Percentiles rank a stretch among this genome's conserved stretches.
phyloP scores from a whole-genome alignment of 2,329 filamentous ascomycete genomes.

The Ambrosiella beaveri region DNA sequence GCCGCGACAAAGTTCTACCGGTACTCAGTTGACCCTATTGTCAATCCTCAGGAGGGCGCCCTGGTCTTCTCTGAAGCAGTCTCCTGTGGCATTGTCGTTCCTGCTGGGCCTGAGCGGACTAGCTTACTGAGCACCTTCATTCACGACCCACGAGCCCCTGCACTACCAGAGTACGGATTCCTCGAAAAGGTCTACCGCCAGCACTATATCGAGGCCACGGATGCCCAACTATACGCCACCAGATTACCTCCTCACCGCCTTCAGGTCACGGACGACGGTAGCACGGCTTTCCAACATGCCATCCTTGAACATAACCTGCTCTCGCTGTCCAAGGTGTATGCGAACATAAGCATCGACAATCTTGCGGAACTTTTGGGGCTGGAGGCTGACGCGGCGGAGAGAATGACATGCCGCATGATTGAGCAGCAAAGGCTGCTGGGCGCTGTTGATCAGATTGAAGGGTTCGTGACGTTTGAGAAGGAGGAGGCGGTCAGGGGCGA shows the following conservation, averaged over 20 bases:
- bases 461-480: slow-evolving; percentile 70
- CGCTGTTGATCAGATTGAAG: slow-evolving; percentile 84
- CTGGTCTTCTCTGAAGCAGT: slow-evolving; percentile 75
- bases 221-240: slow-evolving; percentile 72
- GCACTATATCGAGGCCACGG: slow-evolving; percentile 59
- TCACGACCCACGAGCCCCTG: slow-evolving; percentile 72
- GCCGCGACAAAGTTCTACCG: slow-evolving; percentile 78
- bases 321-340: slow-evolving; percentile 62
- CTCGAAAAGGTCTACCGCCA: slow-evolving; percentile 97
- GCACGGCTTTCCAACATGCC: slow-evolving; percentile 80
- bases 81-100: slow-evolving; percentile 80
- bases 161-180: slow-evolving; percentile 67
- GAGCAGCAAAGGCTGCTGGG: slow-evolving; percentile 80
- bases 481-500: slow-evolving; percentile 34
- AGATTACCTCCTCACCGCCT: slow-evolving; percentile 75
- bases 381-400: slow-evolving; percentile 65
- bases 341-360: slow-evolving; percentile 58
- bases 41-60: slow-evolving; percentile 75
- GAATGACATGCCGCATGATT: slow-evolving; percentile 87
- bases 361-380: slow-evolving; percentile 65
- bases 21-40: slow-evolving; percentile 57
- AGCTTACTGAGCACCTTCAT: slow-evolving; percentile 69
- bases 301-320: slow-evolving; percentile 94
- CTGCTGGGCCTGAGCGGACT: slow-evolving; percentile 71
- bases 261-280: slow-evolving; percentile 74